Evolutionary conservation across 2,329 filamentous ascomycete genomes (phyloP), one percentile per base, ranked within the genome.

Genomic region (Amesomyces nigricolor): DNA sequence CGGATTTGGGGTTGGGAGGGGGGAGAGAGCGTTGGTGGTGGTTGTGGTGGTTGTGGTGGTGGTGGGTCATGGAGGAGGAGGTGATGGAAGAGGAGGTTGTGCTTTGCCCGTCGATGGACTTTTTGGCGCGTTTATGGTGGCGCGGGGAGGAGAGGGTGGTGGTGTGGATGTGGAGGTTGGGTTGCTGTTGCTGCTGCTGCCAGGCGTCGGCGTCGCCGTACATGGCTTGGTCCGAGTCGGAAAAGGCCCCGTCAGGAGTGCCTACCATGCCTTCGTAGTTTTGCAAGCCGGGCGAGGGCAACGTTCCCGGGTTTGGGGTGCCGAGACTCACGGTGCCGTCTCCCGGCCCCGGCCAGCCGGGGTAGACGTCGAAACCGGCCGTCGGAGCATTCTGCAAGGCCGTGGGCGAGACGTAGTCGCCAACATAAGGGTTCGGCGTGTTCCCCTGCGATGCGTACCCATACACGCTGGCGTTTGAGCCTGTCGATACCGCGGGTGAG

Each of bases 351-450:
- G 17, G 30, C 47, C 51, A 54, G 11, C 32, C 32, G 40, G 43
- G 39, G 42, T 43, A 19, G 19, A 42, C 47, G 8, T 57, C 54
- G 19, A 52, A 43, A 5, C 44, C 32, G 5, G n/a, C 43, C 26
- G 44, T 44, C 4, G 40, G 38, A 19, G 48, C 32, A 40, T 35
- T 40, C 10, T 57, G 54, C 11, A 57, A 16, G 7, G 47, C 29
- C 17, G 29, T 48, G 46, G 50, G 53, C 26, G 57, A 49, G 30
- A 56, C 47, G 44, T 52, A 59, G 9, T 42, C 54, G 17, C 39
- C 45, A 30, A 44, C 32, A 19, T 53, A 57, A 3, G 51, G 47
- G 35, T 50, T 46, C 5, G 47, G 45, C 32, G 43, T 44, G 47
- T 26, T 38, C 10, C 43, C 51, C 14, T 57, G 57, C 17, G 54